Evolutionary conservation across 768 basidiomycete genomes (phyloP).

Genomic region (Suillus luteus): DNA sequence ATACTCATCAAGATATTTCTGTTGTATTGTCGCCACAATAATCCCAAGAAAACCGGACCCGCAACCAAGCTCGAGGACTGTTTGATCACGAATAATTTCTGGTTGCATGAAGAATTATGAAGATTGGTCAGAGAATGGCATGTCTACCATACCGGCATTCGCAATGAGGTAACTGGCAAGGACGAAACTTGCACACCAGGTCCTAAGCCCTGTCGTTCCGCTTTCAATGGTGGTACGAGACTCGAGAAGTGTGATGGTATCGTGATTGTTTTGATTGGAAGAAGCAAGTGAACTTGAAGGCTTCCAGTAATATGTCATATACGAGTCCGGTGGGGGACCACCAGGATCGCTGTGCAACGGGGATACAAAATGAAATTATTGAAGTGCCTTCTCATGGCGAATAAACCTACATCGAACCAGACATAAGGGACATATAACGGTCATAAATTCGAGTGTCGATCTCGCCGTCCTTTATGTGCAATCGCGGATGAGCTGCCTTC

Average conservation of each 20-base stretch:
- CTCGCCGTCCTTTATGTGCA: slow-evolving; percentile 49
- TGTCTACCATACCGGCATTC: slow-evolving; percentile 49
- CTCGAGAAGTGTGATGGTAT: slow-evolving; percentile 64
- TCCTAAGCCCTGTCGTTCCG: slow-evolving; percentile 79
- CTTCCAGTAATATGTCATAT: slow-evolving; percentile 67
- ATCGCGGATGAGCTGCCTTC: slow-evolving; percentile 11
- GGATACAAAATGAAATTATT: slow-evolving; percentile 5
- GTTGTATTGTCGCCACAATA: slow-evolving; percentile 59
- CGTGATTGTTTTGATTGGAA: slow-evolving; percentile 26
- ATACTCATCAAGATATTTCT: slow-evolving; percentile 18
- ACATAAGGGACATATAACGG: slow-evolving; percentile 52
- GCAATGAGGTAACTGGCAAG: slow-evolving; percentile 61
- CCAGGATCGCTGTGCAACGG: slow-evolving; percentile 23
- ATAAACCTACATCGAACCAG: slow-evolving; percentile 31
- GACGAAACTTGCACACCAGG: slow-evolving; percentile 74
- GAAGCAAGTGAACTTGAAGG: slow-evolving; percentile 8
- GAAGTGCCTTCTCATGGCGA: background rate
- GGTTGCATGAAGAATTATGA: slow-evolving; percentile 1
- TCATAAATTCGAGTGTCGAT: slow-evolving; percentile 68
- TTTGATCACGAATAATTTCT: slow-evolving; percentile 46
- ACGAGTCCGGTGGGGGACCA: slow-evolving; percentile 44
- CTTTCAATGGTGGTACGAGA: slow-evolving; percentile 72
- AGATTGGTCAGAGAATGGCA: background rate
- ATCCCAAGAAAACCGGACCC: slow-evolving; percentile 78
- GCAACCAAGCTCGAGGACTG: slow-evolving; percentile 73